Evolutionary conservation across 805 yeast genomes (phyloP), one percentile per base, ranked within the genome.

Genomic region (Millerozyma acaciae): DNA sequence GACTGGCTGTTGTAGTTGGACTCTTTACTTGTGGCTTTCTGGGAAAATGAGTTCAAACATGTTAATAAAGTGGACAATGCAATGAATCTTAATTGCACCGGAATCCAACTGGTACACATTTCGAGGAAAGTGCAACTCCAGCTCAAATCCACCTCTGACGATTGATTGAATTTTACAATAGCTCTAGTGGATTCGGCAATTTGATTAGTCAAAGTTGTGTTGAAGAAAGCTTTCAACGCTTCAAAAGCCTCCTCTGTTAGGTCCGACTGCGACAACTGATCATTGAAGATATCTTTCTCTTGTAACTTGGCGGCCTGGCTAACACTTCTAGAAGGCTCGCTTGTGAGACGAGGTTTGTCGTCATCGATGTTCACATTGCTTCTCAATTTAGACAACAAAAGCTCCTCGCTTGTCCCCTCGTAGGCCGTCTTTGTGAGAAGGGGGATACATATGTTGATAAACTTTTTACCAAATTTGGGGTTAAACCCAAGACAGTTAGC

Each of bases 31-130:
- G 49, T 35, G 3, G 47, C 34, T 12, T 44, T 41, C 3, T 47
- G 42, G 8, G 61, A 43, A 2, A 55, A 34, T 2, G 38, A 18
- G 30, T 56, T 42, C 37, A 60, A 37, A 18, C 57, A 57, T 8
- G 61, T 47, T 6, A 59, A 53, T 42, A 52, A 50, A 3, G 80
- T 63, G 9, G 75, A 53, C 26, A 85, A 63, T 3, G 83, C 70
- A 18, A 78, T 62, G 60, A 83, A 86, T 42, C 95, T 66, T 43
- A 78, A 68, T 51, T 78, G 95, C 23, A 79, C 93, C 0, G 87
- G 97, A 7, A 86, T 75, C 75, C 89, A 86, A 24, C 75, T 73
- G 6, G 88, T 78, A 37, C 85, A 72, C 40, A 77, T 63, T 41
- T 79, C 80, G 22, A 85, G 59, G 29, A 89, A 62, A 7, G 66